Percentiles rank a stretch among this genome's conserved stretches.
These are phyloP conservation scores for Lophium mytilinum DNA, from an alignment of 495 filamentous ascomycete genomes.

Conservation along the genomic window DNA sequence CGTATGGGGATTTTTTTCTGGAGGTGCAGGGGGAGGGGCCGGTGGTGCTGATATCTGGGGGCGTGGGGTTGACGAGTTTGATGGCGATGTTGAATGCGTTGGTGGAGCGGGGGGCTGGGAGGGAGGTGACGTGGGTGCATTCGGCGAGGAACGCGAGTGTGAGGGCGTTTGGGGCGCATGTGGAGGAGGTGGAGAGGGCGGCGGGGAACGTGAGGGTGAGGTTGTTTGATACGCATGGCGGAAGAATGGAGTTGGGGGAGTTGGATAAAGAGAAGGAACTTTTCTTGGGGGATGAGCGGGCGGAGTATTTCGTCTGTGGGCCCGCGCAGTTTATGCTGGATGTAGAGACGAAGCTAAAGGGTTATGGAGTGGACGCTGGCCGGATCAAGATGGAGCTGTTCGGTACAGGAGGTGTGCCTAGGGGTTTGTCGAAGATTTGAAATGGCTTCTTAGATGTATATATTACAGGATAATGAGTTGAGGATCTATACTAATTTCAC, in stretches of 20 bases:
- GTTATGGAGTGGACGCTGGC: conserved; percentile 43
- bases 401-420: conserved; percentile 44
- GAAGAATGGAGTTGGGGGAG: conserved; percentile 48
- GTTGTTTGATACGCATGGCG: conserved; percentile 37
- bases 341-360: conserved; percentile 40
- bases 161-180: conserved; percentile 47
- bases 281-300: conserved; percentile 43
- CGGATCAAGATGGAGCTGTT: conserved; percentile 61
- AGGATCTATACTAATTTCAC: no score
- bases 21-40: conserved; percentile 38
- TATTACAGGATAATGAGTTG: no score
- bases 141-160: conserved; percentile 42
- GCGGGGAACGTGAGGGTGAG: conserved; percentile 36
- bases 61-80: conserved; percentile 62
- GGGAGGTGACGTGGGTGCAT: conserved; percentile 56
- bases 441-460: no score
- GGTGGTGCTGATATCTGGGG: conserved; percentile 62
- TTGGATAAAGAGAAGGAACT: conserved; percentile 44
- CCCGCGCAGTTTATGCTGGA: conserved; percentile 59
- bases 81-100: conserved; percentile 59
- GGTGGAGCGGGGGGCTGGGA: conserved; percentile 34
- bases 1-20: conserved; percentile 63
- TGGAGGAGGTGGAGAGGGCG: conserved; percentile 38
- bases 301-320: conserved; percentile 65
- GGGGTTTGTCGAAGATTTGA: not conserved